Percentiles rank a stretch among this genome's conserved stretches.
phyloP scores from a whole-genome alignment of 2,329 filamentous ascomycete species.

The Thelonectria rubi region DNA sequence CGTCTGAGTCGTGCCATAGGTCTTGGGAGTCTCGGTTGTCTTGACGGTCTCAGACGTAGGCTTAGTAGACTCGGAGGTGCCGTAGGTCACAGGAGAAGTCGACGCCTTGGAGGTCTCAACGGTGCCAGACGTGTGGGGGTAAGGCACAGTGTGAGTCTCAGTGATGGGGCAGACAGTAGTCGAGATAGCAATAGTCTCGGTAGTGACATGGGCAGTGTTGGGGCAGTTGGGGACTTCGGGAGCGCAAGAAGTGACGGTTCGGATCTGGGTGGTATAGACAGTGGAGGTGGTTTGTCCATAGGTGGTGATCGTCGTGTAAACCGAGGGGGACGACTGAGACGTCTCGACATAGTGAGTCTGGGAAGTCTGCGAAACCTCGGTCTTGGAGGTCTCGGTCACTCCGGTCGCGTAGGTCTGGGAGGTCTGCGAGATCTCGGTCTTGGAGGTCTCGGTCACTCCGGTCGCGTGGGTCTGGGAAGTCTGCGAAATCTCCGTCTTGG shows the following conservation, averaged over 20 bases:
- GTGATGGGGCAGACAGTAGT: constrained; percentile 32
- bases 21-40: too few relatives aligned
- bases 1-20: too few relatives aligned
- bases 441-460: neutral
- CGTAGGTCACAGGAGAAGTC: neutral
- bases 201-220: neutral
- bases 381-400: neutral
- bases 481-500: neutral
- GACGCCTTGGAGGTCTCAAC: too few relatives aligned
- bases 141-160: neutral
- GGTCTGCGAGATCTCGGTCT: neutral
- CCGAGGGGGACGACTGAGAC: too few relatives aligned
- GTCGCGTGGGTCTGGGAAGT: neutral
- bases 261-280: constrained; percentile 34
- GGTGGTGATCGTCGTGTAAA: constrained; percentile 25
- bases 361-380: neutral
- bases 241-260: constrained; percentile 26
- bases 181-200: constrained; percentile 36
- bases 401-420: neutral
- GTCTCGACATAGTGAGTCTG: neutral
- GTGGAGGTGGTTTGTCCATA: constrained; percentile 18
- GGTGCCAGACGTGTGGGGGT: neutral
- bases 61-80: neutral
- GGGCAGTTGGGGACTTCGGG: constrained; percentile 35
- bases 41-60: too few relatives aligned